Evolutionary conservation across 225 moss, liverwort and hornwort species (phyloP).

Genomic region (Sphagnum tenellum): DNA sequence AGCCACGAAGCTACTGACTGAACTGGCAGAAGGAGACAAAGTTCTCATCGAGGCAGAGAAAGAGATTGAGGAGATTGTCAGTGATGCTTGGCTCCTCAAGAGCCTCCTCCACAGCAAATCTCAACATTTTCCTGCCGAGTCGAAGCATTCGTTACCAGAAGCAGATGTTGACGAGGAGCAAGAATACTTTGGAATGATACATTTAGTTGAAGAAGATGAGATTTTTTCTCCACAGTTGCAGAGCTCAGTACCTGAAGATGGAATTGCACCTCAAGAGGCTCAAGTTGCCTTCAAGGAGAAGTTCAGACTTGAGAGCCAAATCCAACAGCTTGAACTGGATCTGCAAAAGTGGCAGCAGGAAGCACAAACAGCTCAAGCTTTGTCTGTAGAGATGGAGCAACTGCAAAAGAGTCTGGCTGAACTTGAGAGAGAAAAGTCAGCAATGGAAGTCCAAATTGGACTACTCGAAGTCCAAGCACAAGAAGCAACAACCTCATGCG

Average conservation of each 20-base stretch:
- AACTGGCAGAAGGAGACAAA: conserved; percentile 58
- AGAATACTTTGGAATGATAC: conserved; percentile 30
- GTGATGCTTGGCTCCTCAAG: conserved; percentile 30
- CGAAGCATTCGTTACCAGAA: conserved; percentile 27
- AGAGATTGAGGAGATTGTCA: conserved; percentile 62
- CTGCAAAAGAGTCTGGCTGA: conserved; percentile 10
- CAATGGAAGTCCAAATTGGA: too few species aligned
- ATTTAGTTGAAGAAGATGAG: too few species aligned
- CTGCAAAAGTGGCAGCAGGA: conserved; percentile 15
- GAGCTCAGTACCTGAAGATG: too few species aligned
- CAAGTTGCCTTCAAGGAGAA: conserved; percentile 27
- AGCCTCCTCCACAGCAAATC: conserved; percentile 7
- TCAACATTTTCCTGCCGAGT: conserved; percentile 34
- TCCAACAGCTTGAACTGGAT: conserved; percentile 35
- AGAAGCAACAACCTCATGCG: conserved; percentile 1
- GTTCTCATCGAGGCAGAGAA: conserved; percentile 48
- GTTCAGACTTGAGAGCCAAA: conserved; percentile 18
- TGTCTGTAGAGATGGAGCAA: conserved; percentile 14
- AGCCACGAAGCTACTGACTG: conserved; percentile 26
- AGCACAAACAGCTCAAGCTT: conserved; percentile 1
- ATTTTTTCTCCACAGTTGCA: too few species aligned
- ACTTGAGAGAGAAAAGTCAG: conserved; percentile 7
- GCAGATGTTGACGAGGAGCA: conserved; percentile 30
- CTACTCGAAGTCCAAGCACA: too few species aligned
- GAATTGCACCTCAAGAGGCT: conserved; percentile 1